Base-by-base conservation (phyloP, 2,329 filamentous ascomycete genomes). In the Colletotrichum sp. region DNA sequence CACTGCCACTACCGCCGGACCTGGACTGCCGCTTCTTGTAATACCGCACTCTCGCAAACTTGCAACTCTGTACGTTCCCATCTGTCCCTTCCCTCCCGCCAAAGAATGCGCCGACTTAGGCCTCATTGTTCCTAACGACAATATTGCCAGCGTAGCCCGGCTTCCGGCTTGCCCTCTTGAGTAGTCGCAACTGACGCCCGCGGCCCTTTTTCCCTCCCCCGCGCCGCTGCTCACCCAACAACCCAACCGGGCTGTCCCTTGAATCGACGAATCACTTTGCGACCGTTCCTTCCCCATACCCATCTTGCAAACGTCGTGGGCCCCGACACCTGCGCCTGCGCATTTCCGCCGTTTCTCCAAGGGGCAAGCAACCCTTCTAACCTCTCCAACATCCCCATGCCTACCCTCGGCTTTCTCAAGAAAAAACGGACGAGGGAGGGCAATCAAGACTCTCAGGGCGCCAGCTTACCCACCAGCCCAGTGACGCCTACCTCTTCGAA, bases 391-490 rank as follows among this genome's bases (percentile, higher is more conserved):
- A 61, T 71, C 79, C 85, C 82, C 83, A 99, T 99, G 97, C 97
- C 96, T 93, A 95, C 92, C 86, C 92, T 98, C 90, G 95, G 95
- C 86, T 96, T 98, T 84, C 92, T 99, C 85, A 98, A 98, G 92
- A 99, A 98, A 92, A 98, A 98, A 92, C 94, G 96, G 92, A 98
- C 96, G 88, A 98, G 96, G 92, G 96, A 98, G 89, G 94, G 93
- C 83, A 92, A 93, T 84, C 90, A 92, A 84, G 93, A 95, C 84
- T 90, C 90, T 81, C 92, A 93, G 82, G 89, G 92, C 82, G 89
- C 90, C 79, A 94, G 90, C 83, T 90, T 94, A 84, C 90, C 92
- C 80, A 90, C 89, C 79, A 93, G 92, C 82, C 90, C 92, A 76
- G 87, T 92, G 81, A 93, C 92, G 76, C 90, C 91, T 76, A 89